A percentile compares a stretch with the other conserved stretches of the same genome.
These are phyloP conservation scores for Saturnispora mendoncae DNA, from an alignment of 805 yeast genomes.

Conservation along the genomic window DNA sequence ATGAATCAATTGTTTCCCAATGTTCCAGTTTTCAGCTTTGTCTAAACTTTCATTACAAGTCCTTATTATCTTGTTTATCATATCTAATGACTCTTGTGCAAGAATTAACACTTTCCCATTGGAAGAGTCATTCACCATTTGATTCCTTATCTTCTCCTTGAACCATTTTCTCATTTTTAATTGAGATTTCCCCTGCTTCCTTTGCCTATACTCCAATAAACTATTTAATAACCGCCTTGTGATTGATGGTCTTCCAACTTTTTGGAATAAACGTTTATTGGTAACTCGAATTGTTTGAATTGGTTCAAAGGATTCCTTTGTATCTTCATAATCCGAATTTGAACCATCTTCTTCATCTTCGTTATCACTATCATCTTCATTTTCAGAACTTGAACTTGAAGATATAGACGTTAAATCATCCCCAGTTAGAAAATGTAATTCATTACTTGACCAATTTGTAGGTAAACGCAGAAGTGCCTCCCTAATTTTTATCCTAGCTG, in stretches of 20 bases:
- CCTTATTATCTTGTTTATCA: constrained; percentile 72
- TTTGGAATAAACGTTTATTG: constrained; percentile 11
- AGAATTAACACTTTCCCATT: constrained; percentile 70
- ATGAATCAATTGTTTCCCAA: constrained; percentile 24
- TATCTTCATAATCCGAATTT: constrained; percentile 9
- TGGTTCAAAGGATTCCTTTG: constrained; percentile 11
- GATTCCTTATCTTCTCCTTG: constrained; percentile 22
- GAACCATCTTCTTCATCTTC: constrained; percentile 9
- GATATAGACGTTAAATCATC: constrained; percentile 2
- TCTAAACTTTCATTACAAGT: constrained; percentile 80
- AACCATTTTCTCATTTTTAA: constrained; percentile 21
- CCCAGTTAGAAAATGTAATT: constrained; percentile 8
- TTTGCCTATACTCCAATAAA: constrained; percentile 21
- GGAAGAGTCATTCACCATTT: constrained; percentile 29
- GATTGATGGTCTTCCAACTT: constrained; percentile 13
- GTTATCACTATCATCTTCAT: constrained; percentile 14
- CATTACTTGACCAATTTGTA: constrained; percentile 47
- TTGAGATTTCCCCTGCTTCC: constrained; percentile 8
- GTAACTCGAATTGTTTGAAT: constrained; percentile 12
- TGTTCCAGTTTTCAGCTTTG: constrained; percentile 76
- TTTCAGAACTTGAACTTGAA: constrained; percentile 6
- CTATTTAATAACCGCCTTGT: constrained; percentile 25
- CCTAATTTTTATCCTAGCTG: constrained; percentile 72
- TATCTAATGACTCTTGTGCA: constrained; percentile 83
- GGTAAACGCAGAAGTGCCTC: constrained; percentile 73